Conservation (phyloP, 805 yeast genomes). For the Debaryomyces prosopidis region DNA sequence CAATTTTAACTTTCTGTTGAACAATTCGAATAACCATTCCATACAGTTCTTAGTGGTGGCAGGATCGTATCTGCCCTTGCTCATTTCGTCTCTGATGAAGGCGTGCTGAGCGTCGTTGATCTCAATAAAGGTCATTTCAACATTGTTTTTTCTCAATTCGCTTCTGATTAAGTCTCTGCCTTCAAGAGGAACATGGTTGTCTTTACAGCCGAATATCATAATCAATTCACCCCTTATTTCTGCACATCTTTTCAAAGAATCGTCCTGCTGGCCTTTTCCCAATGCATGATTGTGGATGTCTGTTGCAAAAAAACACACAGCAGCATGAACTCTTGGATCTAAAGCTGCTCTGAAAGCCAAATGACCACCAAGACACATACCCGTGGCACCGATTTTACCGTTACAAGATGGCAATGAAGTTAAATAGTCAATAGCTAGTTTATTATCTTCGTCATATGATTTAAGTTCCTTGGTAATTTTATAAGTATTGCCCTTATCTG, state of each 20-base stretch:
- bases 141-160: slow-evolving; percentile 56
- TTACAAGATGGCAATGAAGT: slow-evolving; percentile 58
- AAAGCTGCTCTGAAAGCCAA: slow-evolving; percentile 70
- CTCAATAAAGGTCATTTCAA: slow-evolving; percentile 71
- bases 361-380: slow-evolving; percentile 88
- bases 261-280: slow-evolving; percentile 65
- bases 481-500: slow-evolving; percentile 70
- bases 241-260: slow-evolving; percentile 57
- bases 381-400: slow-evolving; percentile 78
- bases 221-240: slow-evolving; percentile 61
- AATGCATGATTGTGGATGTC: slow-evolving; percentile 71
- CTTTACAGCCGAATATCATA: slow-evolving; percentile 75
- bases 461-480: slow-evolving; percentile 66
- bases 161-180: slow-evolving; percentile 74
- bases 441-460: slow-evolving; percentile 77
- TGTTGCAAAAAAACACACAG: slow-evolving; percentile 78
- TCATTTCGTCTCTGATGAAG: slow-evolving; percentile 72
- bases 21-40: slow-evolving; percentile 68
- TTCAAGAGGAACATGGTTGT: slow-evolving; percentile 75
- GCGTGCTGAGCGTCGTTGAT: slow-evolving; percentile 83
- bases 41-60: slow-evolving; percentile 68
- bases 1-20: slow-evolving; percentile 63
- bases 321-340: slow-evolving; percentile 63
- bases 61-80: slow-evolving; percentile 83
- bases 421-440: slow-evolving; percentile 63